Base-by-base conservation (phyloP, 176 grass and related monocot species). In the Hyparrhenia diplandra region DNA sequence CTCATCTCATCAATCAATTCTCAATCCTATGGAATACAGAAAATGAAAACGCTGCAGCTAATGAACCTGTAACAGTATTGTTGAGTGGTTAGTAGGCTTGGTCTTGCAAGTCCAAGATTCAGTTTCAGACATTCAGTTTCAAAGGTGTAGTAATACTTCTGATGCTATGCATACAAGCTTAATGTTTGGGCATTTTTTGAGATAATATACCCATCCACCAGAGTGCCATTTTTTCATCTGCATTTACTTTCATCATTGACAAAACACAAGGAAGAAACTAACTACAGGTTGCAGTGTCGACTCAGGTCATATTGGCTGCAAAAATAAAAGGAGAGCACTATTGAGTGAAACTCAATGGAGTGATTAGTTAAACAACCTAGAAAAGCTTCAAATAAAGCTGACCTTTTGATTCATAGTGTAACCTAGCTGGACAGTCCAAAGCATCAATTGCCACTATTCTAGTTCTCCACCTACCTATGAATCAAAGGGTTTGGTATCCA, bases 381-480 rank as follows among this genome's bases (percentile, higher is more conserved):
- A 88, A 90, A 86, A 78, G 81, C 64, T 85, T 85, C 49, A 69
- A 25, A 76, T 16, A 61, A 12, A 78, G 13, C 17, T 79, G 78
- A 69, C 86, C 66, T 67, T 93, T 94, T 71, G 81, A 78, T 88
- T 89, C 84, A 74, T 91, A 95, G 14, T 95, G 95, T 51, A 84
- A 79, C 76, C 84, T 91, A 80, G 77, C 45, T 55, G 92, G n/a
- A 73, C 79, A 76, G 30, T 66, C 84, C 85, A 98, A 89, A 49
- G 96, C 96, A 91, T 98, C 92, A 55, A 98, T 95, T 40, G 96
- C 92, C 27, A 91, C 42, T 76, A 98, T 93, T 81, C 88, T 87
- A 81, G 92, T 93, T 89, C 86, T 93, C 9, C 90, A 78, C 73
- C 90, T 86, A 32, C 90, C 78, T 45, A 91, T 77, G 75, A 79